Evolutionary conservation across 2,329 filamentous ascomycete species (phyloP), one percentile per base, ranked within the genome.

Genomic region (Apiospora malaysiana): DNA sequence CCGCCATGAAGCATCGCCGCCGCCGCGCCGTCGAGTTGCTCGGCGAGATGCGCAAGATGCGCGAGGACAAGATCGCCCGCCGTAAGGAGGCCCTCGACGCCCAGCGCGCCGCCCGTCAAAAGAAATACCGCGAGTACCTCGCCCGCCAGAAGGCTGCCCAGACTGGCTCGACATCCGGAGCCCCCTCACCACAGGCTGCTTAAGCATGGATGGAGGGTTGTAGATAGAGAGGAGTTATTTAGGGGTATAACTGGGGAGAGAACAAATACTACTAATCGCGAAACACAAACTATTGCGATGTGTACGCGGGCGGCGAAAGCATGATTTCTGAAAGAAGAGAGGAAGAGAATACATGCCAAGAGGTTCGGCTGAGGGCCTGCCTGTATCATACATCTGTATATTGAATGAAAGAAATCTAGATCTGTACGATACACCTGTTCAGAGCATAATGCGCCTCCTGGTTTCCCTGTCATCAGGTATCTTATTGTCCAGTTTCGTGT

Each of bases 1-100:
- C 84, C 73, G 83, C 85, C 70, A 85, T 86, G 77, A 81, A 83
- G 27, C 86, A 86, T 72, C 82, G 88, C 66, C 86, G 85, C 78
- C 82, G 85, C 74, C 74, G 74, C 51, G 73, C 72, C 0, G 74
- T 75, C 1, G 77, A 79, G 72, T 78, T 78, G 75, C 74, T 78
- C 37, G 71, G 72, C 7, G 71, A 76, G 72, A 70, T 49, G 69
- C 47, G 59, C 83, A 81, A 76, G 82, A 25, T 69, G 68, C 73
- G 78, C 51, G 75, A 77, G 72, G 77, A 79, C 56, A 77, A 78
- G 76, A 77, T 78, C 25, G 76, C 75, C 1, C 66, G 78, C 2
- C 72, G 77, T n/a, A 78, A 78, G 75, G 77, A 79, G 75, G 73
- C 76, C 18, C 74, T 79, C 7, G 78, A 79, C 68, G 73, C 71